A percentile compares a stretch with the other conserved stretches of the same genome.
Conservation (phyloP, 2,329 filamentous ascomycete genomes). For the Stachybotrys chartarum region DNA sequence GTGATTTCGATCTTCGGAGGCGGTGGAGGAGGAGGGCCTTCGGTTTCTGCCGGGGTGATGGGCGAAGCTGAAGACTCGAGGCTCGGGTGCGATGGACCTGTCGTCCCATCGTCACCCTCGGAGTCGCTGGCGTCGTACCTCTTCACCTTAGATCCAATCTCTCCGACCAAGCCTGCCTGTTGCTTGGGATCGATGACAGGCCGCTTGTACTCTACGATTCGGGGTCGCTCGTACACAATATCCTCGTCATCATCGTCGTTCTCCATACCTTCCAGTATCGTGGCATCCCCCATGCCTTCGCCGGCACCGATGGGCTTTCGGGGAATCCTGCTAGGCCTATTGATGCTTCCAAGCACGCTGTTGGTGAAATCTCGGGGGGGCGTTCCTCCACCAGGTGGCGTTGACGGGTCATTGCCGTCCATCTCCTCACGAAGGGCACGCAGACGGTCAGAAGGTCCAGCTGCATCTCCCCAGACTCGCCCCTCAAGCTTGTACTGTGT, state of each 20-base stretch:
- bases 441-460: constrained; percentile 84
- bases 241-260: constrained; percentile 38
- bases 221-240: constrained; percentile 66
- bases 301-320: constrained; percentile 40
- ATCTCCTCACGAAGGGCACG: constrained; percentile 91
- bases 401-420: constrained; percentile 54
- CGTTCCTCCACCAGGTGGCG: constrained; percentile 40
- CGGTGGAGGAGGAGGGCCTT: constrained; percentile 22
- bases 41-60: constrained; percentile 55
- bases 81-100: constrained; percentile 68
- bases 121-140: constrained; percentile 67
- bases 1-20: constrained; percentile 52
- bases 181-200: constrained; percentile 59
- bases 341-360: constrained; percentile 67
- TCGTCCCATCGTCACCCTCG: constrained; percentile 59
- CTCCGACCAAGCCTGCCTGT: constrained; percentile 56
- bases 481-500: constrained; percentile 97
- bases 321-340: constrained; percentile 49
- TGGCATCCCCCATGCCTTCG: constrained; percentile 13
- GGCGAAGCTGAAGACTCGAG: constrained; percentile 64
- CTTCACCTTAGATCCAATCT: constrained; percentile 72
- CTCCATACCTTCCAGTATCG: constrained; percentile 22
- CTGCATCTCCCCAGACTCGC: constrained; percentile 74
- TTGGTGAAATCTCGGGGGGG: constrained; percentile 60
- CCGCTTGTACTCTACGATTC: constrained; percentile 70